Evolutionary conservation across 768 basidiomycete genomes (phyloP).

Genomic region (Clavaria fumosa): DNA sequence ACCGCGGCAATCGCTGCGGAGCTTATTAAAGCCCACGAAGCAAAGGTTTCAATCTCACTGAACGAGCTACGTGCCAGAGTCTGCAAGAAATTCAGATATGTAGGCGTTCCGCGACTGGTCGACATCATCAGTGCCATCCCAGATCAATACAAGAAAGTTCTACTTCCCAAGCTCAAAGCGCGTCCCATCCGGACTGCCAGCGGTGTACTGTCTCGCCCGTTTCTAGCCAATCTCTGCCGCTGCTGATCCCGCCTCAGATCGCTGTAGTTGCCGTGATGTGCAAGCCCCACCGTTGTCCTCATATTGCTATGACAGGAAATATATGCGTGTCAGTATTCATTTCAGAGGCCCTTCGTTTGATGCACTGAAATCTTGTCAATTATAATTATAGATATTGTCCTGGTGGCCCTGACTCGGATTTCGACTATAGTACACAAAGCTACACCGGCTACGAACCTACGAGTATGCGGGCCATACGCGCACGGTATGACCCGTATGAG

Average conservation of each 20-base stretch:
- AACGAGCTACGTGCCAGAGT: slow-evolving; percentile 78
- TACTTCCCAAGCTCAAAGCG: slow-evolving; percentile 81
- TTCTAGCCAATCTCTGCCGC: no score
- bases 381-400: slow-evolving; percentile 77
- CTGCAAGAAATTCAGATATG: slow-evolving; percentile 80
- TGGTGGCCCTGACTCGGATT: slow-evolving; percentile 97
- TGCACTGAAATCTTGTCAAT: not conserved
- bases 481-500: slow-evolving; percentile 90
- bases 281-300: slow-evolving; percentile 97
- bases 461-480: slow-evolving; percentile 97
- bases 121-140: slow-evolving; percentile 98
- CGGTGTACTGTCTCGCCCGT: no score
- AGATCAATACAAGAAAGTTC: slow-evolving; percentile 86
- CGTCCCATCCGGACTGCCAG: slow-evolving; percentile 94
- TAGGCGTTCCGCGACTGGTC: slow-evolving; percentile 82
- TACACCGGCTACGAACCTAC: slow-evolving; percentile 95
- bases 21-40: slow-evolving; percentile 77
- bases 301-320: slow-evolving; percentile 99
- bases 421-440: slow-evolving; percentile 97
- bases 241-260: slow-evolving; percentile 35
- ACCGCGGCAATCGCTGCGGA: slow-evolving; percentile 92
- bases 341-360: not conserved
- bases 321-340: slow-evolving; percentile 75
- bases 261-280: slow-evolving; percentile 99
- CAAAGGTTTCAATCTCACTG: slow-evolving; percentile 62